Evolutionary conservation across 169 alveolate species (phyloP).

Genomic region (Eimeria maxima): DNA sequence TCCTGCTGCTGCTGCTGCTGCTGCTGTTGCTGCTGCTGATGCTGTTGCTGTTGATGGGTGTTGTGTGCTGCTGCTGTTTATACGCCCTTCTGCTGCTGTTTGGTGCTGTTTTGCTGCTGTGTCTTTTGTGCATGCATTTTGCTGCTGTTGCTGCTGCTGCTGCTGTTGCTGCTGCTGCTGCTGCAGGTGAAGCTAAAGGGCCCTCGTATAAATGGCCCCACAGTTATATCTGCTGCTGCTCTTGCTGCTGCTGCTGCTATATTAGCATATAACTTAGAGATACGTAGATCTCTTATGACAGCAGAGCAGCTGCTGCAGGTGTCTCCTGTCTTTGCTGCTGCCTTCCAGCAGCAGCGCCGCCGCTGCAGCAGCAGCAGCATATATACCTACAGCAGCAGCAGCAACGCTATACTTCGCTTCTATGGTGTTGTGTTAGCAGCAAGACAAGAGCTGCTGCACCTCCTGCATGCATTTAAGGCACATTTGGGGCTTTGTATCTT

Average conservation of each 20-base stretch:
- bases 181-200: constrained; percentile 50
- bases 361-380: constrained; percentile 33
- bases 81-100: not conserved
- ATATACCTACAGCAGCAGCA: constrained; percentile 19
- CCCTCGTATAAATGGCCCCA: not conserved
- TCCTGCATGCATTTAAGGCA: not conserved
- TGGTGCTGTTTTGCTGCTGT: constrained; percentile 24
- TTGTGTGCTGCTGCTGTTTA: constrained; percentile 34
- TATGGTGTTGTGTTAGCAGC: not conserved
- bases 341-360: constrained; percentile 48
- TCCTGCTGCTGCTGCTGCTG: constrained; percentile 17
- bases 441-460: constrained; percentile 66
- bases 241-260: constrained; percentile 55
- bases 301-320: constrained; percentile 4
- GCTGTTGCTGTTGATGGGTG: constrained; percentile 3
- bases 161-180: constrained; percentile 64
- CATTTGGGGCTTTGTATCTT: constrained; percentile 39
- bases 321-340: constrained; percentile 30
- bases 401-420: constrained; percentile 11
- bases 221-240: constrained; percentile 7
- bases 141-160: not conserved
- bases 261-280: constrained; percentile 53
- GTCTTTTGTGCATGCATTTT: not conserved
- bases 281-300: constrained; percentile 18
- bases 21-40: not conserved